phyloP scores from a whole-genome alignment of 2,329 filamentous ascomycete species.

The Cordyceps militaris region DNA sequence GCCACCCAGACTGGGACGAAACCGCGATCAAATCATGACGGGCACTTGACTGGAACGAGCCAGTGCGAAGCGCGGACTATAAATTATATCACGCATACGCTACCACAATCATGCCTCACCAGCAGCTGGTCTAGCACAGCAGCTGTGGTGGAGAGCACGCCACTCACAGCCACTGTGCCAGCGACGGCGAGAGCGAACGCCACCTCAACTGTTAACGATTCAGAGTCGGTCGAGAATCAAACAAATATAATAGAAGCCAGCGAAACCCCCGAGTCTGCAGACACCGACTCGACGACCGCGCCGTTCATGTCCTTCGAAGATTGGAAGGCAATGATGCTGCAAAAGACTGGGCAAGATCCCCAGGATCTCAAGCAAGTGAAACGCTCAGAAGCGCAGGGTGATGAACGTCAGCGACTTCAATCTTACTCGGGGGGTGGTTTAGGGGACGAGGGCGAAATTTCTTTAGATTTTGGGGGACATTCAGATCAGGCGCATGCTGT shows the following conservation, averaged over 20 bases:
- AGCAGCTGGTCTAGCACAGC: slow-evolving; percentile 45
- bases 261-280: background rate
- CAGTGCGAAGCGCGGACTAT: slow-evolving; percentile 56
- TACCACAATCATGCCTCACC: slow-evolving; percentile 69
- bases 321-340: slow-evolving; percentile 92
- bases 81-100: slow-evolving; percentile 74
- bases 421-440: slow-evolving; percentile 64
- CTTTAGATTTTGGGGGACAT: slow-evolving; percentile 39
- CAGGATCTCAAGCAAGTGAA: slow-evolving; percentile 60
- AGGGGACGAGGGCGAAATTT: slow-evolving; percentile 83
- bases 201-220: background rate
- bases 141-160: slow-evolving; percentile 17
- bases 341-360: slow-evolving; percentile 68
- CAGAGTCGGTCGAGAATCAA: background rate
- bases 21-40: background rate
- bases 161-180: slow-evolving; percentile 6
- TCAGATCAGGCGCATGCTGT: slow-evolving; percentile 16
- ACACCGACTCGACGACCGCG: slow-evolving; percentile 21
- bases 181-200: background rate
- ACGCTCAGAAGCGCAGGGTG: slow-evolving; percentile 39
- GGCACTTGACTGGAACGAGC: slow-evolving; percentile 5
- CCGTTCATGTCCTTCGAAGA: slow-evolving; percentile 95
- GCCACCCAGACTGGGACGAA: slow-evolving; percentile 2
- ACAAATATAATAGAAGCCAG: background rate
- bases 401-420: slow-evolving; percentile 42